These are phyloP conservation scores for Annulohypoxylon bovei DNA, from an alignment of 495 filamentous ascomycete species.

Conservation along the genomic window DNA sequence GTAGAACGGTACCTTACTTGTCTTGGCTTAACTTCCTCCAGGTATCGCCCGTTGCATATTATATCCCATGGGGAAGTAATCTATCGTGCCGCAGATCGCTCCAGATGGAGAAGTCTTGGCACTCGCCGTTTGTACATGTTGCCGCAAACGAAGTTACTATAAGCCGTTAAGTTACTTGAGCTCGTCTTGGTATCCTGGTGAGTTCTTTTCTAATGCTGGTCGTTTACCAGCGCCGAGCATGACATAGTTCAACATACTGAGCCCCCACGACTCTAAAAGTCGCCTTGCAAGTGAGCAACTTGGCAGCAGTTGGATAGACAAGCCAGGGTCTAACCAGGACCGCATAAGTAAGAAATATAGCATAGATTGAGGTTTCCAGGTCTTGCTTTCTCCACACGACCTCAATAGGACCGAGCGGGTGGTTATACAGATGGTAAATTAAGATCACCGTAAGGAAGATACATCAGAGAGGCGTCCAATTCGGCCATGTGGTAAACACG, in stretches of 20 bases:
- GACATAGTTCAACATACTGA: neutral
- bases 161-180: conserved; percentile 3
- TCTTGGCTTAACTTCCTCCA: conserved; percentile 30
- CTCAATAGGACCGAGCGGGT: conserved; percentile 42
- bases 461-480: conserved; percentile 45
- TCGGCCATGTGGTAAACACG: conserved; percentile 45
- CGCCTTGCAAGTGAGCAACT: conserved; percentile 1
- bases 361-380: conserved; percentile 34
- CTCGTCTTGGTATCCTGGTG: conserved; percentile 11
- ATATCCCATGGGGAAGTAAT: conserved; percentile 42
- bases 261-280: conserved; percentile 25
- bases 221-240: neutral
- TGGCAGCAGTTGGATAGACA: conserved; percentile 8
- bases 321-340: conserved; percentile 22
- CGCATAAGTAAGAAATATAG: conserved; percentile 31
- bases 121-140: conserved; percentile 32
- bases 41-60: conserved; percentile 34
- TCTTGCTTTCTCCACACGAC: conserved; percentile 30
- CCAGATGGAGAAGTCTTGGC: conserved; percentile 45
- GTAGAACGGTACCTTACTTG: conserved; percentile 35
- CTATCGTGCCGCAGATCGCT: conserved; percentile 33
- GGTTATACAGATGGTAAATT: conserved; percentile 51
- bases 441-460: conserved; percentile 48
- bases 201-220: conserved; percentile 10
- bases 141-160: conserved; percentile 16